These are phyloP conservation scores for Cladosporium sp. DNA, from an alignment of 2,329 filamentous ascomycete genomes.

Conservation along the genomic window DNA sequence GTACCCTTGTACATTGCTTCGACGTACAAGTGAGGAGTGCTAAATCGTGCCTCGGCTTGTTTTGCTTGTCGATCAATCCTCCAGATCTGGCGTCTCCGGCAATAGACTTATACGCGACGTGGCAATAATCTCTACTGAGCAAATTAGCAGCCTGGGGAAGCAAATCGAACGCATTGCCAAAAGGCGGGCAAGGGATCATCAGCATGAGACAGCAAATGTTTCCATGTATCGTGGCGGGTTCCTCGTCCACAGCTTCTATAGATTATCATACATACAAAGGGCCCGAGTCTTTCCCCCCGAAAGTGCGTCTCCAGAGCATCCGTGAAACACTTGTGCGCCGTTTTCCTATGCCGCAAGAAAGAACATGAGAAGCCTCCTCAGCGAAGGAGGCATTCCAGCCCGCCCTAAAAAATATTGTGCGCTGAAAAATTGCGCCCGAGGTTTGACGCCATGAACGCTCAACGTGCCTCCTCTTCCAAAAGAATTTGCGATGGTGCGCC, in stretches of 20 bases:
- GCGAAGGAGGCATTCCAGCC: neutral
- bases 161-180: neutral
- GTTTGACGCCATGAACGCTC: neutral
- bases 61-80: neutral
- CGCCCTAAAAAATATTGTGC: neutral
- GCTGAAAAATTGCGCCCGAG: neutral
- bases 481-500: neutral
- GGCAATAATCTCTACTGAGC: neutral
- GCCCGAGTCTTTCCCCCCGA: neutral
- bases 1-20: neutral
- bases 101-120: neutral
- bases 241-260: slow-evolving; percentile 13
- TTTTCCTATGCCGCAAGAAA: slow-evolving; percentile 14
- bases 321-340: slow-evolving; percentile 10
- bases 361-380: neutral
- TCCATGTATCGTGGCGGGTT: slow-evolving; percentile 2
- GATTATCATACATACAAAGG: slow-evolving; percentile 21
- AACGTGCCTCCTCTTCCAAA: neutral
- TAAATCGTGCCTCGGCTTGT: slow-evolving; percentile 14
- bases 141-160: neutral
- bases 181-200: neutral
- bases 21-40: neutral
- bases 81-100: slow-evolving; percentile 10
- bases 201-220: neutral
- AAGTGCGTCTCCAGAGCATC: slow-evolving; percentile 4